phyloP scores from a whole-genome alignment of 2,329 filamentous ascomycete species.

The Aureobasidium lini region DNA sequence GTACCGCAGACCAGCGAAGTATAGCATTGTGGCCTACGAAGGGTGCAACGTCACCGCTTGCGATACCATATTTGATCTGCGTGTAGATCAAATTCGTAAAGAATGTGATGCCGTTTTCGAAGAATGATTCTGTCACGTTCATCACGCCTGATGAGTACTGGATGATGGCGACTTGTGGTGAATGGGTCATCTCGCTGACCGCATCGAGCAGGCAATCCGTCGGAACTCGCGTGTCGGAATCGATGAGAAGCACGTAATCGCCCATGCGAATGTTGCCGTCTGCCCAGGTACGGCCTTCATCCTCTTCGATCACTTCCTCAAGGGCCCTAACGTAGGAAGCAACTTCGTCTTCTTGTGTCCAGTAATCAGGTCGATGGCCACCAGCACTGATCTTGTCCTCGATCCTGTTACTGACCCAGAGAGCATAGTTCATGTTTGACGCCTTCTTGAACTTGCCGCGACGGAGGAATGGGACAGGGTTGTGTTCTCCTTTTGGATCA shows the following conservation, averaged over 20 bases:
- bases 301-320: constrained; percentile 56
- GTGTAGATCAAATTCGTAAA: constrained; percentile 63
- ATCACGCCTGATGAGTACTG: constrained; percentile 72
- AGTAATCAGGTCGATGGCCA: constrained; percentile 51
- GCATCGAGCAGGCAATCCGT: constrained; percentile 70
- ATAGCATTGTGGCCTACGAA: constrained; percentile 78
- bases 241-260: constrained; percentile 73
- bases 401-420: constrained; percentile 56
- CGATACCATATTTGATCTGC: constrained; percentile 68
- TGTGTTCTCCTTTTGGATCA: constrained; percentile 45
- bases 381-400: constrained; percentile 56
- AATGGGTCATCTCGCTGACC: constrained; percentile 74
- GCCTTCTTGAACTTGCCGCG: constrained; percentile 66
- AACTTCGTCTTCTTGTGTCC: constrained; percentile 63
- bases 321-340: constrained; percentile 57
- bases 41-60: constrained; percentile 68
- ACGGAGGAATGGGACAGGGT: constrained; percentile 41
- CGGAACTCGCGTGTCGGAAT: constrained; percentile 73
- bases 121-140: constrained; percentile 66
- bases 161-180: constrained; percentile 69
- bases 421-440: constrained; percentile 65
- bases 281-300: constrained; percentile 66
- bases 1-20: constrained; percentile 66
- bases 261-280: constrained; percentile 81
- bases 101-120: constrained; percentile 37